Evolutionary conservation across 768 basidiomycete species (phyloP).

Genomic region (Lentinula edodes): DNA sequence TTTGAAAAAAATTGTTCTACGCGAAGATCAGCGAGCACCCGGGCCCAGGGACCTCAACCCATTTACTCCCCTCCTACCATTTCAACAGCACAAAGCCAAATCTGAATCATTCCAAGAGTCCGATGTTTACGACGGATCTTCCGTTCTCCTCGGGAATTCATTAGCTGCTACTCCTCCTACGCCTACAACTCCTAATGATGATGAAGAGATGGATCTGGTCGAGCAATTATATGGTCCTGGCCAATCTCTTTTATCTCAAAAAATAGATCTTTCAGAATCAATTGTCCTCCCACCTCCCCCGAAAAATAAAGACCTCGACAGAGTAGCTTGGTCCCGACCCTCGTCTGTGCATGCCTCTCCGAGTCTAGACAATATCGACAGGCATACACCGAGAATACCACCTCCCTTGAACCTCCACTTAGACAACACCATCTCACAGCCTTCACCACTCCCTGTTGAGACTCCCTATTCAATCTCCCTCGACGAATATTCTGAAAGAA

Average conservation of each 20-base stretch:
- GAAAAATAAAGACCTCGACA: slow-evolving; percentile 87
- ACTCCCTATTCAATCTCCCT: slow-evolving; percentile 49
- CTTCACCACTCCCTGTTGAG: background rate
- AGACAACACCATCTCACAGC: background rate
- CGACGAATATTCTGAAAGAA: slow-evolving; percentile 97
- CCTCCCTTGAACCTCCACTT: slow-evolving; percentile 9
- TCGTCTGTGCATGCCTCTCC: slow-evolving; percentile 41
- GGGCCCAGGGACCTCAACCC: slow-evolving; percentile 51
- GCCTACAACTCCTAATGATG: slow-evolving; percentile 21
- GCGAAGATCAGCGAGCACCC: slow-evolving; percentile 57
- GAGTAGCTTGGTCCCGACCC: slow-evolving; percentile 73
- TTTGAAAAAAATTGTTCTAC: slow-evolving; percentile 67
- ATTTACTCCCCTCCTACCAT: slow-evolving; percentile 25
- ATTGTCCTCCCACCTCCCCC: slow-evolving; percentile 77
- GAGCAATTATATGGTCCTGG: slow-evolving; percentile 90
- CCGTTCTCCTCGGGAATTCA: slow-evolving; percentile 15
- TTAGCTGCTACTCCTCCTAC: slow-evolving; percentile 15
- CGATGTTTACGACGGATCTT: slow-evolving; percentile 24
- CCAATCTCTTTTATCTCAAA: slow-evolving; percentile 60
- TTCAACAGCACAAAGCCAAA: slow-evolving; percentile 13
- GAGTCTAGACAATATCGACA: slow-evolving; percentile 8
- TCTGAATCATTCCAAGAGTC: slow-evolving; percentile 18
- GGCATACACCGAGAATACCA: slow-evolving; percentile 11
- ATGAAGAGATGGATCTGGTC: slow-evolving; percentile 94
- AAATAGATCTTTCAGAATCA: slow-evolving; percentile 79